These are phyloP conservation scores for Cercophora scortea DNA, from an alignment of 495 filamentous ascomycete genomes.

Conservation along the genomic window DNA sequence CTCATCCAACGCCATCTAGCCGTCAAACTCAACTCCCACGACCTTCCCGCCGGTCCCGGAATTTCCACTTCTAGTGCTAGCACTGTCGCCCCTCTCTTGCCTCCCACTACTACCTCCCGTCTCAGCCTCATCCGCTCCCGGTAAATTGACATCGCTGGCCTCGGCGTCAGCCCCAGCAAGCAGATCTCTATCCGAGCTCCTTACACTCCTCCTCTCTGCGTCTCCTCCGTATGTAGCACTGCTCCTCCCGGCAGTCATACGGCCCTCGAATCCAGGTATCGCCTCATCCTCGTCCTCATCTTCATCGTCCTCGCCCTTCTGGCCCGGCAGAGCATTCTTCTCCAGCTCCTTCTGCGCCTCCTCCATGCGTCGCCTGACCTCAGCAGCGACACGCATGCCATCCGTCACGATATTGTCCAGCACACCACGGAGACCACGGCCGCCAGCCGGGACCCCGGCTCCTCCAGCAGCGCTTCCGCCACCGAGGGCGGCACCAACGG, in stretches of 20 bases:
- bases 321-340: conserved; percentile 57
- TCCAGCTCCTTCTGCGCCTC: conserved; percentile 83
- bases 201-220: conserved; percentile 53
- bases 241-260: not conserved
- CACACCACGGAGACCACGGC: conserved; percentile 80
- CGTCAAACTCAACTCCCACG: conserved; percentile 31
- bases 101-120: conserved; percentile 13
- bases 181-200: conserved; percentile 68
- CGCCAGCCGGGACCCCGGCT: conserved; percentile 45
- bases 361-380: conserved; percentile 86
- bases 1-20: conserved; percentile 10
- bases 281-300: conserved; percentile 55
- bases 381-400: conserved; percentile 87
- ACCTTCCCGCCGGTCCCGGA: conserved; percentile 13
- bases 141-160: conserved; percentile 30
- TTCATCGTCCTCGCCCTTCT: conserved; percentile 66
- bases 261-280: conserved; percentile 6
- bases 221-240: conserved; percentile 16
- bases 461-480: conserved; percentile 21
- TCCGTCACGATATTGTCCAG: conserved; percentile 95
- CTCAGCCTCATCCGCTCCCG: conserved; percentile 6
- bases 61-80: not conserved
- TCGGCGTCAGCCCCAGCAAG: conserved; percentile 73
- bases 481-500: conserved; percentile 29
- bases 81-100: not conserved